phyloP scores from a whole-genome alignment of 495 filamentous ascomycete genomes.

The Aspergillus heteromorphus region DNA sequence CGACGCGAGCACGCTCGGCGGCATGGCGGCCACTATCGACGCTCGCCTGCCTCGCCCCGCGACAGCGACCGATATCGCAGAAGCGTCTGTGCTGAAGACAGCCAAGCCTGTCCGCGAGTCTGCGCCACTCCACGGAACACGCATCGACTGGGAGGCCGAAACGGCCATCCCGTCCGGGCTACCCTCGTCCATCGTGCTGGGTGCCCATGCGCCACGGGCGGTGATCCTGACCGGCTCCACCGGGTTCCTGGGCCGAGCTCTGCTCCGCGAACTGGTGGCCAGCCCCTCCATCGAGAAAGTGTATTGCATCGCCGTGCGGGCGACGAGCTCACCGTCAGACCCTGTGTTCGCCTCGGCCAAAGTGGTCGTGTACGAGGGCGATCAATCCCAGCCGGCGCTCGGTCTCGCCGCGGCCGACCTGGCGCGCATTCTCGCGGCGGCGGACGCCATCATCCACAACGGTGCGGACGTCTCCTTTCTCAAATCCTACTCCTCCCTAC shows the following conservation, averaged over 20 bases:
- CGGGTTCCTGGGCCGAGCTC: neutral
- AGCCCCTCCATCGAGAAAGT: neutral
- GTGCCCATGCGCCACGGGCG: neutral
- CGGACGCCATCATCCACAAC: slow-evolving; percentile 36
- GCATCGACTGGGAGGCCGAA: slow-evolving; percentile 5
- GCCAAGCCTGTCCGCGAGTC: no score
- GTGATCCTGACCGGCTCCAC: neutral
- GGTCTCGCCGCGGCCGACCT: neutral
- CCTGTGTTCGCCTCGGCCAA: neutral
- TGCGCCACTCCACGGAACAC: no score
- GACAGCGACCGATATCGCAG: no score
- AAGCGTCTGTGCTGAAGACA: no score
- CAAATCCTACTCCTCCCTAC: slow-evolving; percentile 29
- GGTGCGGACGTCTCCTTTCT: slow-evolving; percentile 35
- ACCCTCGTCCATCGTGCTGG: no score
- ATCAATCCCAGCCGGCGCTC: neutral
- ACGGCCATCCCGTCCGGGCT: neutral
- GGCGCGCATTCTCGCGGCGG: neutral
- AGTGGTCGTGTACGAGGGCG: neutral
- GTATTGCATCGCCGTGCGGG: neutral
- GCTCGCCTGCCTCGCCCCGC: no score
- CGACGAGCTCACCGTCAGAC: neutral
- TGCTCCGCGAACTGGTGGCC: neutral
- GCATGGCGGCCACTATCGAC: neutral
- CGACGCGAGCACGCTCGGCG: neutral